Percentiles rank a stretch among this genome's conserved stretches.
phyloP scores from a whole-genome alignment of 202 grass and related monocot species.

The Schoenoplectus tabernaemontani region DNA sequence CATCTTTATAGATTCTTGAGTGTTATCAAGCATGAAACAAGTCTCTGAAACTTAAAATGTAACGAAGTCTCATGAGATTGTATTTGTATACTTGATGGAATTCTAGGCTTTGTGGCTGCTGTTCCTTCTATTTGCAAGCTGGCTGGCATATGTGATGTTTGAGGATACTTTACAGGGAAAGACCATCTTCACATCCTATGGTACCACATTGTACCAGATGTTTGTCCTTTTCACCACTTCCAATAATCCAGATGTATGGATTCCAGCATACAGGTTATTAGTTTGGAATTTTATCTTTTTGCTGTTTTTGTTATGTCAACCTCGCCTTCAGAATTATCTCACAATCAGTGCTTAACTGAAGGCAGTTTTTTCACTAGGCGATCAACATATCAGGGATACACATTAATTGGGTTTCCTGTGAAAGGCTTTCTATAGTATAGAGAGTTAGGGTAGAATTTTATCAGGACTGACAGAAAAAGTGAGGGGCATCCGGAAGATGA shows the following conservation, averaged over 20 bases:
- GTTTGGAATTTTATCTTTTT: neutral
- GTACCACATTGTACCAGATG: slow-evolving; percentile 89
- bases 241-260: slow-evolving; percentile 99
- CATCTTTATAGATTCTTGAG: neutral
- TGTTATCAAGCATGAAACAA: neutral
- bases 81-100: slow-evolving; percentile 8
- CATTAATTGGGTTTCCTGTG: neutral
- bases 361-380: neutral
- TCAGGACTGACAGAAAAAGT: too few species aligned
- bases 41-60: neutral
- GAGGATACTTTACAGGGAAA: slow-evolving; percentile 87
- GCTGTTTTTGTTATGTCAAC: slow-evolving; percentile 5
- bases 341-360: neutral
- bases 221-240: slow-evolving; percentile 98
- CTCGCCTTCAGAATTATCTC: neutral
- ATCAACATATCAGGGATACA: neutral
- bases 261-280: slow-evolving; percentile 89
- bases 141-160: slow-evolving; percentile 94
- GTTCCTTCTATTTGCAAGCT: slow-evolving; percentile 92
- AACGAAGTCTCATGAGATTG: neutral
- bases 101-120: slow-evolving; percentile 72
- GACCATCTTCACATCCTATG: slow-evolving; percentile 62
- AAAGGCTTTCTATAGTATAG: too few species aligned
- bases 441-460: too few species aligned
- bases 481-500: too few species aligned